Conservation (phyloP, 2,329 filamentous ascomycete genomes). For the Tetracladium maxilliforme region DNA sequence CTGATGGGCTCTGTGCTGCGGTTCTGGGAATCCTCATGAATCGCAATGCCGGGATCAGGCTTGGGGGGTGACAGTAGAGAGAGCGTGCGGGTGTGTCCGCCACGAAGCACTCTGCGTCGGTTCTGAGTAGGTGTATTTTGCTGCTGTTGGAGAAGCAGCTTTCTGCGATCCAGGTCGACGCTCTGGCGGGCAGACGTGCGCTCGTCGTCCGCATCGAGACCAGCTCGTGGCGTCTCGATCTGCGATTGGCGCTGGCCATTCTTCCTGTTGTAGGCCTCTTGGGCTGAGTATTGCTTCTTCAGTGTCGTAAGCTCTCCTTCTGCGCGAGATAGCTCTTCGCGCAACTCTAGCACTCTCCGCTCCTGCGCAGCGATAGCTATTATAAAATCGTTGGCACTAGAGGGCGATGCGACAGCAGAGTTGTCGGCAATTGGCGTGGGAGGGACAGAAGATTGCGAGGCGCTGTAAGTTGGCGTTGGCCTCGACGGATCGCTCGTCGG, state of each 20-base stretch:
- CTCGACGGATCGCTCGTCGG: constrained; percentile 31
- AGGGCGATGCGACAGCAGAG: constrained; percentile 25
- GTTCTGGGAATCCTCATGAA: no score
- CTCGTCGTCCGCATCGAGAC: constrained; percentile 21
- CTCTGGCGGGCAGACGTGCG: constrained; percentile 19
- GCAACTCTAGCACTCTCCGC: constrained; percentile 75
- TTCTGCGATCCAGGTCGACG: constrained; percentile 58
- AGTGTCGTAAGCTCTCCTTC: constrained; percentile 62
- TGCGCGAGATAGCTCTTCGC: constrained; percentile 75
- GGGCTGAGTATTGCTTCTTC: constrained; percentile 70
- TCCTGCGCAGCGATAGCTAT: constrained; percentile 88
- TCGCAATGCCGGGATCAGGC: no score
- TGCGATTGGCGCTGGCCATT: constrained; percentile 43
- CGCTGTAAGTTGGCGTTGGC: no score
- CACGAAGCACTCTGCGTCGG: constrained; percentile 53
- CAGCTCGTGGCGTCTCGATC: constrained; percentile 21
- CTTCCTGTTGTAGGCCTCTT: constrained; percentile 65
- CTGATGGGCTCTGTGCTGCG: no score
- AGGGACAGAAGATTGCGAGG: no score
- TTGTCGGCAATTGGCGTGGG: constrained; percentile 31
- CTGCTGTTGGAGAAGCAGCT: constrained; percentile 44
- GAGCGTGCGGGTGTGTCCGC: constrained; percentile 46
- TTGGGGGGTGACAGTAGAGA: constrained; percentile 86
- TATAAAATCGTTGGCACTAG: constrained; percentile 55
- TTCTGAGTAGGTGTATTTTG: constrained; percentile 26